phyloP scores from a whole-genome alignment of 805 yeast species.

The Pichia ethanolica region DNA sequence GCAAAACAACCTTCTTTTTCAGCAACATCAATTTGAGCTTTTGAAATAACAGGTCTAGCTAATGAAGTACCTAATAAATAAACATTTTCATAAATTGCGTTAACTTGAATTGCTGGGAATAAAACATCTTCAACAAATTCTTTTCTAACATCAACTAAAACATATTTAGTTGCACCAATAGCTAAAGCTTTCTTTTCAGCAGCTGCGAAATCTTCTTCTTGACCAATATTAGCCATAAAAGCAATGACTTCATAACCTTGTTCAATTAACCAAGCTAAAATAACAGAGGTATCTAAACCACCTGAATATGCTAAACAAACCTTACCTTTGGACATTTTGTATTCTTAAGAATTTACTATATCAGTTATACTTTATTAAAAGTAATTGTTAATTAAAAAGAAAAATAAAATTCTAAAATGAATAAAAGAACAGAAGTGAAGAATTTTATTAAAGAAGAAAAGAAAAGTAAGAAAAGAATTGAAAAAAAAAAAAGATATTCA shows the following conservation, averaged over 20 bases:
- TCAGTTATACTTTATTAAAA: too few relatives aligned
- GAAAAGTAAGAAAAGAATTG: background rate
- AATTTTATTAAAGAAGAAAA: background rate
- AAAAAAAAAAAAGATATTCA: too few relatives aligned
- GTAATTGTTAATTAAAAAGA: too few relatives aligned
- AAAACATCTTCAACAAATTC: constrained; percentile 90
- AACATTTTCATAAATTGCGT: constrained; percentile 96
- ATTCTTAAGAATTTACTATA: background rate
- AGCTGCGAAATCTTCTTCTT: constrained; percentile 97
- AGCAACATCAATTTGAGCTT: constrained; percentile 96
- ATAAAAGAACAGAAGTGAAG: too few relatives aligned
- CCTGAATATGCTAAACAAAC: constrained; percentile 99
- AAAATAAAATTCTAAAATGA: too few relatives aligned
- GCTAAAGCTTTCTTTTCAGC: constrained; percentile 94
- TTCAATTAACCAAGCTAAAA: constrained; percentile 96
- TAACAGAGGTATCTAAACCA: constrained; percentile 96
- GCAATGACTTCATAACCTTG: constrained; percentile 98
- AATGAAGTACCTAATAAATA: constrained; percentile 94
- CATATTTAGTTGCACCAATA: constrained; percentile 95
- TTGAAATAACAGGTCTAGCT: constrained; percentile 98
- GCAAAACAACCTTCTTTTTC: constrained; percentile 97
- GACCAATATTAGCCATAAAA: constrained; percentile 97
- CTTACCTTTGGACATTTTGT: constrained; percentile 86
- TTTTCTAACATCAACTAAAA: constrained; percentile 88
- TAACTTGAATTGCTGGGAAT: constrained; percentile 94